Percentiles rank a stretch among this genome's conserved stretches.
Conservation (phyloP, 441 rosid species). For the Gossypium aridum region DNA sequence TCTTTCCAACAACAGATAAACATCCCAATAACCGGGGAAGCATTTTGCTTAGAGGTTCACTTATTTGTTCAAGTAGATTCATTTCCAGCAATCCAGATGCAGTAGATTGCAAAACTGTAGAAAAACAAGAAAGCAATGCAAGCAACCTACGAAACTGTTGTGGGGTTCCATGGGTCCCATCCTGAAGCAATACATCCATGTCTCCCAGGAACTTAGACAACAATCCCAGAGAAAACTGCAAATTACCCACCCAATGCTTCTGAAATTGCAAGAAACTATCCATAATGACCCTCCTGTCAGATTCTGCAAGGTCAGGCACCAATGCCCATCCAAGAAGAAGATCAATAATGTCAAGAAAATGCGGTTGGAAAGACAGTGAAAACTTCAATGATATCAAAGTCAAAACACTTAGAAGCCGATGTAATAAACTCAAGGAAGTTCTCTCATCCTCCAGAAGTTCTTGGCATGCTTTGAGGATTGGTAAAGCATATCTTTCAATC, state of each 20-base stretch:
- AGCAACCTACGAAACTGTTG: conserved; percentile 82
- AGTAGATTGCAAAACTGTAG: conserved; percentile 81
- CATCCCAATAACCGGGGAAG: conserved; percentile 78
- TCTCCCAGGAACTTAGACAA: conserved; percentile 82
- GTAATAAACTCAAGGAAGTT: conserved; percentile 78
- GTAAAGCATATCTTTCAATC: conserved; percentile 69
- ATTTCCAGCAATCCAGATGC: conserved; percentile 95
- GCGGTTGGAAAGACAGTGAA: conserved; percentile 74
- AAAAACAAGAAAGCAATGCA: conserved; percentile 92
- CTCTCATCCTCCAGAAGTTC: conserved; percentile 95
- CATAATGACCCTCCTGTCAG: conserved; percentile 74
- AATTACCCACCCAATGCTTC: conserved; percentile 89
- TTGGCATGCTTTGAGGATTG: conserved; percentile 86
- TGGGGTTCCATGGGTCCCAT: conserved; percentile 66
- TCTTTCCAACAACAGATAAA: conserved; percentile 72
- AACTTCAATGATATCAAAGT: conserved; percentile 78
- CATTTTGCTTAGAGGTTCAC: conserved; percentile 67
- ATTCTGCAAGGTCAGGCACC: conserved; percentile 75
- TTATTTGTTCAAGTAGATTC: conserved; percentile 78
- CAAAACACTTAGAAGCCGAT: conserved; percentile 53
- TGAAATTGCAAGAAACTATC: conserved; percentile 94
- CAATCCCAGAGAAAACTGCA: conserved; percentile 83
- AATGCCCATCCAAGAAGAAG: conserved; percentile 97
- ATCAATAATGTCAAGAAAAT: conserved; percentile 91
- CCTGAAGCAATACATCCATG: conserved; percentile 90